Evolutionary conservation across 768 basidiomycete genomes (phyloP).

Genomic region (Hygrophorus russula): DNA sequence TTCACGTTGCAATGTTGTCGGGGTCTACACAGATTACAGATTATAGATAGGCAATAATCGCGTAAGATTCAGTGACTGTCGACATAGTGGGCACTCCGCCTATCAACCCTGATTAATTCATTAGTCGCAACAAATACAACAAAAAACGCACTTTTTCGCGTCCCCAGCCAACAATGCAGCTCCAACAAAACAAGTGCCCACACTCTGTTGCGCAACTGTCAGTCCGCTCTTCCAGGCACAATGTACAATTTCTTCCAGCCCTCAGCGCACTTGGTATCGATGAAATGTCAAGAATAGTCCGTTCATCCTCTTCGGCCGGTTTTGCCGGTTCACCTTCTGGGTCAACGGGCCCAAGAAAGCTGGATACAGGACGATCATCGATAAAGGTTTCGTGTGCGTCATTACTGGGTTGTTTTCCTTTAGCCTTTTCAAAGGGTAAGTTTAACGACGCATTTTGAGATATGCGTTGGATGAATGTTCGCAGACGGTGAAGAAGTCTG

Average conservation of each 20-base stretch:
- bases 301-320: slow-evolving; percentile 59
- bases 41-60: slow-evolving; percentile 77
- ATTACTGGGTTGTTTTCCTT: slow-evolving; percentile 20
- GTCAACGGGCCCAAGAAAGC: slow-evolving; percentile 37
- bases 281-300: slow-evolving; percentile 52
- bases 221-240: slow-evolving; percentile 79
- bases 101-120: slow-evolving; percentile 15
- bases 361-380: slow-evolving; percentile 51
- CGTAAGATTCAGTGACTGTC: slow-evolving; percentile 61
- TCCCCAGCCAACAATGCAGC: slow-evolving; percentile 82
- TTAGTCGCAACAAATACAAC: neutral
- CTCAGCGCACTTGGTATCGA: slow-evolving; percentile 41
- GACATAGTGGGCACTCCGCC: slow-evolving; percentile 83
- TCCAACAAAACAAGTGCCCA: slow-evolving; percentile 87
- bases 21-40: slow-evolving; percentile 31
- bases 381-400: slow-evolving; percentile 30
- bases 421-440: slow-evolving; percentile 4
- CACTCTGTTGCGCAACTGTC: slow-evolving; percentile 79
- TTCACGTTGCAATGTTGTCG: neutral
- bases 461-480: slow-evolving; percentile 29
- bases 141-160: slow-evolving; percentile 57
- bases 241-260: slow-evolving; percentile 61
- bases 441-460: slow-evolving; percentile 6
- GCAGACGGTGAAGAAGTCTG: slow-evolving; percentile 52
- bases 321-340: slow-evolving; percentile 42